Conservation (phyloP, 2,329 filamentous ascomycete genomes). For the Periconia digitata region DNA sequence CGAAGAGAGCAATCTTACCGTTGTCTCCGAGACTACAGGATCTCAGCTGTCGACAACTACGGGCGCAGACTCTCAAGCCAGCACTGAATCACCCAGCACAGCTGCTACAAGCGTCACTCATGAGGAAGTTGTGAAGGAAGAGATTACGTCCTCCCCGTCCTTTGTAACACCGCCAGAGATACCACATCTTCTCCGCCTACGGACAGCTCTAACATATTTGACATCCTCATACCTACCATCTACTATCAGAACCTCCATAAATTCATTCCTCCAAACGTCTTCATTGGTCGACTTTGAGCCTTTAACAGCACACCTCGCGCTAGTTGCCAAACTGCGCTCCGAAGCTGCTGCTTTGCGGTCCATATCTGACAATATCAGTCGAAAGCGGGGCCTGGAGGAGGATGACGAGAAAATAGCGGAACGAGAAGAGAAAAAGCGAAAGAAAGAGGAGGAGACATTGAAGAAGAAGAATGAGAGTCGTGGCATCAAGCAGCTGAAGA, state of each 20-base stretch:
- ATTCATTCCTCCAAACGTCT: slow-evolving; percentile 40
- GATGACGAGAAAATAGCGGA: slow-evolving; percentile 67
- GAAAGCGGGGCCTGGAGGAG: slow-evolving; percentile 59
- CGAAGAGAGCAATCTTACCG: slow-evolving; percentile 50
- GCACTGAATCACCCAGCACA: slow-evolving; percentile 12
- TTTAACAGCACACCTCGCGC: slow-evolving; percentile 68
- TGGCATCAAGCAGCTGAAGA: slow-evolving; percentile 78
- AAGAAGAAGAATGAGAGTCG: slow-evolving; percentile 78
- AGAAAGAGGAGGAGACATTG: slow-evolving; percentile 85
- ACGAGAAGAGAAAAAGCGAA: slow-evolving; percentile 77
- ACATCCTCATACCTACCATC: slow-evolving; percentile 59
- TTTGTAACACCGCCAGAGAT: slow-evolving; percentile 48
- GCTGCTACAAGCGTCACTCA: slow-evolving; percentile 11
- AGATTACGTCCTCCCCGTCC: slow-evolving; percentile 13
- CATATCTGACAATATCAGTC: slow-evolving; percentile 65
- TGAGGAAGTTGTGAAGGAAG: slow-evolving; percentile 16
- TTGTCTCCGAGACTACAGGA: slow-evolving; percentile 18
- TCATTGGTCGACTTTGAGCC: slow-evolving; percentile 66
- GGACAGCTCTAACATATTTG: slow-evolving; percentile 66
- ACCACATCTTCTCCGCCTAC: slow-evolving; percentile 62
- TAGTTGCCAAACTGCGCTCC: slow-evolving; percentile 67
- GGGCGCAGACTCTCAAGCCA: slow-evolving; percentile 18
- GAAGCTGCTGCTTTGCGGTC: slow-evolving; percentile 72
- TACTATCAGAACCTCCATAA: slow-evolving; percentile 48
- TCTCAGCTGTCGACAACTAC: slow-evolving; percentile 31